These are phyloP conservation scores for Pseudonitzschia delicatissima DNA, from an alignment of 108 stramenopile genomes.

Conservation along the genomic window DNA sequence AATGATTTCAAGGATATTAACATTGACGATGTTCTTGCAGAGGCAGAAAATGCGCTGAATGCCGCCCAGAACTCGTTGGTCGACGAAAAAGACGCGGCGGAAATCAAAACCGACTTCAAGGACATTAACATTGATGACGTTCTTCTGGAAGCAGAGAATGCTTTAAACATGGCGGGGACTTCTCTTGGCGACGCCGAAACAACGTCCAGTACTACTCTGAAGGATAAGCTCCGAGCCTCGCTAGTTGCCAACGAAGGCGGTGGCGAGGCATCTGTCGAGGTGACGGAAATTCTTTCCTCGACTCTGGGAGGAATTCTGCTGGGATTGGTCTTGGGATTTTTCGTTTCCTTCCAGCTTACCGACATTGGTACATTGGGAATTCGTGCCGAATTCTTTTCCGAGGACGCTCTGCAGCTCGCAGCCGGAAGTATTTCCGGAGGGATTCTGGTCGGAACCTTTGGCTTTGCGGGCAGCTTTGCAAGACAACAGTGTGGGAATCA, in stretches of 20 bases:
- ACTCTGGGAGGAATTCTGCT: conserved; percentile 10
- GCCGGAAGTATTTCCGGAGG: neutral
- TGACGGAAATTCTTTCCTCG: neutral
- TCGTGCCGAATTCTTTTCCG: neutral
- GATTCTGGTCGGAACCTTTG: conserved; percentile 6
- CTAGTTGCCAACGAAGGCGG: neutral
- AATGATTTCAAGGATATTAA: neutral
- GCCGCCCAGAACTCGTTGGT: conserved; percentile 3
- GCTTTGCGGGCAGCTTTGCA: conserved; percentile 1
- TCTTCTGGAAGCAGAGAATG: conserved; percentile 22
- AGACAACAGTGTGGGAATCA: neutral
- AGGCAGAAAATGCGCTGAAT: conserved; percentile 13
- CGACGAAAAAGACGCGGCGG: neutral
- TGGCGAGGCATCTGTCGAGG: neutral
- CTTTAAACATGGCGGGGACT: conserved; percentile 7
- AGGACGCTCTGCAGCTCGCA: neutral
- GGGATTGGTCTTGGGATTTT: conserved; percentile 11
- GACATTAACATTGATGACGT: conserved; percentile 23
- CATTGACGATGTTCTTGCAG: conserved; percentile 11
- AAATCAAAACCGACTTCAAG: conserved; percentile 1
- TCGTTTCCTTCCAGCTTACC: neutral
- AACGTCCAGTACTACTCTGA: too few relatives aligned
- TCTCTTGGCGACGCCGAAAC: neutral
- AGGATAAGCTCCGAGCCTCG: neutral
- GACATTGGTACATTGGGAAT: neutral